Percentiles rank a stretch among this genome's conserved stretches.
Evolutionary conservation across 768 basidiomycete species (phyloP).

Genomic region (Tulasnella calospora): DNA sequence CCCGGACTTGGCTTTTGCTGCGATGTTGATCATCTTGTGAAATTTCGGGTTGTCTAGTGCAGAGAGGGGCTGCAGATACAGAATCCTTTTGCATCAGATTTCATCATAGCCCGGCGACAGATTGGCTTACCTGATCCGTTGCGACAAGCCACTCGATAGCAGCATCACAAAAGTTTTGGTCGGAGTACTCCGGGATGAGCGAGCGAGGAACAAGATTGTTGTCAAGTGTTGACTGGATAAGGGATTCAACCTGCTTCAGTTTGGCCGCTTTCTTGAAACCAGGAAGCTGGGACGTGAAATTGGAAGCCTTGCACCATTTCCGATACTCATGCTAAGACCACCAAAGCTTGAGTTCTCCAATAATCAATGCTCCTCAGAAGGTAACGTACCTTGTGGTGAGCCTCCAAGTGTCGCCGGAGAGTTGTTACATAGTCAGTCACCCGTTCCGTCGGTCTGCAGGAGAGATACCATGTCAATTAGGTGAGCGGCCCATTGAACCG

Average conservation of each 20-base stretch:
- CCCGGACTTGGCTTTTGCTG: conserved; percentile 38
- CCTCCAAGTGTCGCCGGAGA: neutral
- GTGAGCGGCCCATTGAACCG: no score
- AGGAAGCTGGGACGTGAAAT: conserved; percentile 1
- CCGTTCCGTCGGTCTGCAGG: no score
- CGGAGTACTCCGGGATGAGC: no score
- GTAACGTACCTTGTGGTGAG: conserved; percentile 1
- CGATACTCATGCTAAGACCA: neutral
- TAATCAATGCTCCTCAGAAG: neutral
- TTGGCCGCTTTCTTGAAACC: neutral
- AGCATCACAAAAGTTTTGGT: no score
- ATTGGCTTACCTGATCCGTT: no score
- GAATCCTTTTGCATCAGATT: neutral
- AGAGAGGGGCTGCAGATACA: conserved; percentile 30
- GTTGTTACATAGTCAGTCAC: neutral
- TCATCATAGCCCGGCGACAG: no score
- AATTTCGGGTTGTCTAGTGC: conserved; percentile 38
- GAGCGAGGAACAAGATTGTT: neutral
- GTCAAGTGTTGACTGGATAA: neutral
- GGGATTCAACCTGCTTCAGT: neutral
- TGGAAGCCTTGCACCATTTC: neutral
- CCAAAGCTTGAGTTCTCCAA: neutral
- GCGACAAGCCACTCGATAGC: no score
- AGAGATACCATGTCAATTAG: no score
- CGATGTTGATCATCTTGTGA: conserved; percentile 39